phyloP scores from a whole-genome alignment of 257 asterid species.

The Henckelia pumila region DNA sequence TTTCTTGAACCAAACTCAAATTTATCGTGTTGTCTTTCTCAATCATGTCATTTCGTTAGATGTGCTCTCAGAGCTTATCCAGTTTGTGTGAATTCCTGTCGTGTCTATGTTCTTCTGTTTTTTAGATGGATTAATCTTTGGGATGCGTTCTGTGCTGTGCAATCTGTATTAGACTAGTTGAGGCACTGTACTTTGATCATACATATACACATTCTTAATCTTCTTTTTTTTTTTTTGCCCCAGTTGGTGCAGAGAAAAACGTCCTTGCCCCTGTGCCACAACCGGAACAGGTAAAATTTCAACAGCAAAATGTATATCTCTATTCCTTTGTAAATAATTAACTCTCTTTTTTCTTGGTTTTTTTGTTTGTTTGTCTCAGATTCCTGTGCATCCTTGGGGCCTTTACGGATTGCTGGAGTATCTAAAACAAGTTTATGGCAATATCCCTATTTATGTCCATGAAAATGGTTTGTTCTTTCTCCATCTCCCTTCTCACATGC shows the following conservation, averaged over 20 bases:
- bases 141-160: neutral
- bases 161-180: neutral
- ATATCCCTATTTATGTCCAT: constrained; percentile 56
- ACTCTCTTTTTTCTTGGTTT: neutral
- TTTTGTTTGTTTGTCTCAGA: constrained; percentile 22
- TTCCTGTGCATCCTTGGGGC: constrained; percentile 33
- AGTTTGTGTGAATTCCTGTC: too few relatives aligned
- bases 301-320: neutral
- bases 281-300: neutral
- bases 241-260: neutral
- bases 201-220: neutral
- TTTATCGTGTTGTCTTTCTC: neutral
- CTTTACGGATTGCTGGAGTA: constrained; percentile 38
- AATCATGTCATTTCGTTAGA: neutral
- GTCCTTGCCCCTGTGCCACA: neutral
- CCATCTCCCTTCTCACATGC: too few relatives aligned
- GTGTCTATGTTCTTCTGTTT: neutral
- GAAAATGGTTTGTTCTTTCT: too few relatives aligned
- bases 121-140: too few relatives aligned
- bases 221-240: neutral
- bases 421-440: constrained; percentile 46
- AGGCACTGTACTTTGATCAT: neutral
- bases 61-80: too few relatives aligned
- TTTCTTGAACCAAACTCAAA: neutral
- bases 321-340: neutral